Evolutionary conservation across 2,329 filamentous ascomycete species (phyloP), one percentile per base, ranked within the genome.

Genomic region (Albophoma yamanashiensis): DNA sequence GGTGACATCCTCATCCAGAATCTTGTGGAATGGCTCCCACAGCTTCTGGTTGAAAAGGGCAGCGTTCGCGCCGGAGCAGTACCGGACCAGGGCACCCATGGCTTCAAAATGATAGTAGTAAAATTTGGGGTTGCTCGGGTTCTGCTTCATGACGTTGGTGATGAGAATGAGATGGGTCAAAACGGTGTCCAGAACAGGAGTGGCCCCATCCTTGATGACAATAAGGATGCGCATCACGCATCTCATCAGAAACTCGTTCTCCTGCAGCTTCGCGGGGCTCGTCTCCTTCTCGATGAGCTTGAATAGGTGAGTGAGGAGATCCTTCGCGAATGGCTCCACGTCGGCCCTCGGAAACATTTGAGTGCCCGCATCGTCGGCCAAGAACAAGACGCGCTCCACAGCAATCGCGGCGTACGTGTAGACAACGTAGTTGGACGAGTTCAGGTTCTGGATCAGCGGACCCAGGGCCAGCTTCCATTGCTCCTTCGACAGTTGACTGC

Each of bases 61-160:
- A 12, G 89, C 85, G 64, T 90, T 84, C 3, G 81, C 79, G 2
- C 75, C 62, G 77, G 88, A 70, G 80, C 90, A 76, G 81, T 87
- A 80, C 82, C 75, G 73, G 27, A 97, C 89, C 56, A 99, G 81
- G 20, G 94, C 93, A 40, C 94, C 94, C 55, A 99, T 78, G 3
- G 91, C 90, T 77, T 99, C 94, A 64, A 99, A 99, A 72, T 96
- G 91, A 74, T 93, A 99, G 78, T 99, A 99, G 76, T 97, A 97
- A 77, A 99, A 99, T 15, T 91, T 85, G 2, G 94, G 94, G 74
- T 99, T 99, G 77, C 92, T 97, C 0, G 94, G 94, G 74, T 99
- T 99, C 67, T 89, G 84, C 70, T 92, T 89, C 74, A 97, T 97
- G 66, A 96, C 87, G 68, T 89, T 89, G 56, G 92, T 96, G 67